Percentiles rank a stretch among this genome's conserved stretches.
These are phyloP conservation scores for Apiospora saccharicola DNA, from an alignment of 2,329 filamentous ascomycete species.

Conservation along the genomic window DNA sequence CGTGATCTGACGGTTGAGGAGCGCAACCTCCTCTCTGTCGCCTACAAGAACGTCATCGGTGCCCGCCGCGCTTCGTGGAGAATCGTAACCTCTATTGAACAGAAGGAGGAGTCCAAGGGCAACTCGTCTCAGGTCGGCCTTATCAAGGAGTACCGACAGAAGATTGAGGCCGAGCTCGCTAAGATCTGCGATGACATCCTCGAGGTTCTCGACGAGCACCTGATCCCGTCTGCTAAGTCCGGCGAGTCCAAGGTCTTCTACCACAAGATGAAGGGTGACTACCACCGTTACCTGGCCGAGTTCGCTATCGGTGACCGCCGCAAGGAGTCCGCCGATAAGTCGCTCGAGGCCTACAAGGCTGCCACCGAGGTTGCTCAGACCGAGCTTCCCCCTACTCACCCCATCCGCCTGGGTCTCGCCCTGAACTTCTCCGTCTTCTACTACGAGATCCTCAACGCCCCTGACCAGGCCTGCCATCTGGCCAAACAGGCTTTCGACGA, in stretches of 20 bases:
- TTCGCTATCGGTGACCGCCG: conserved; percentile 94
- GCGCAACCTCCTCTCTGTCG: conserved; percentile 95
- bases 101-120: conserved; percentile 99
- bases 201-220: conserved; percentile 89
- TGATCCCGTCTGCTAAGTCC: conserved; percentile 92
- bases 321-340: conserved; percentile 92
- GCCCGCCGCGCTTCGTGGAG: conserved; percentile 97
- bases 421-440: conserved; percentile 99
- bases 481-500: conserved; percentile 97
- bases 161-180: conserved; percentile 95
- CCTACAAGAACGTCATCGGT: conserved; percentile 99
- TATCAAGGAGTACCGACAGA: conserved; percentile 98
- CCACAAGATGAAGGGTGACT: conserved; percentile 99
- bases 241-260: conserved; percentile 99
- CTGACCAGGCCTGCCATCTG: conserved; percentile 96
- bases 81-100: conserved; percentile 98
- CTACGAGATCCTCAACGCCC: conserved; percentile 99
- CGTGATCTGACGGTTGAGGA: conserved; percentile 89
- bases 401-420: conserved; percentile 89
- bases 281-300: conserved; percentile 98
- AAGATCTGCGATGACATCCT: conserved; percentile 99
- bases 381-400: conserved; percentile 89
- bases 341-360: conserved; percentile 95
- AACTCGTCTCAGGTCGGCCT: conserved; percentile 87
- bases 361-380: conserved; percentile 90